Evolutionary conservation across 495 filamentous ascomycete species (phyloP).

Genomic region (Melanomma pulvis-pyrius): DNA sequence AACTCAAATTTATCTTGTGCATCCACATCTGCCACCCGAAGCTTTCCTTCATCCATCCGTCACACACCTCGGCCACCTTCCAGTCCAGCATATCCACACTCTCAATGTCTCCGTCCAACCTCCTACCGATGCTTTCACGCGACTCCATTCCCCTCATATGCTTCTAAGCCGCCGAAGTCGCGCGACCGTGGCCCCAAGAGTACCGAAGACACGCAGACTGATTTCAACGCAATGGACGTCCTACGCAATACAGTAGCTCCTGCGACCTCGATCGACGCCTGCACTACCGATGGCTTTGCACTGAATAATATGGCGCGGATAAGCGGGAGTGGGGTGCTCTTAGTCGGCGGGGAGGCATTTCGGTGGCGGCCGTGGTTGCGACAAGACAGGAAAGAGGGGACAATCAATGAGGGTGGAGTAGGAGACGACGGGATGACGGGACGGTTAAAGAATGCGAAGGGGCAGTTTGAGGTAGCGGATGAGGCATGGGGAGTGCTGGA

Average conservation of each 20-base stretch:
- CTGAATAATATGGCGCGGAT: slow-evolving; percentile 76
- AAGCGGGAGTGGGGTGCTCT: slow-evolving; percentile 65
- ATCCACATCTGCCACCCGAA: not conserved
- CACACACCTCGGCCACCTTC: not conserved
- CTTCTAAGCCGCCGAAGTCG: slow-evolving; percentile 40
- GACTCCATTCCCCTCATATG: not conserved
- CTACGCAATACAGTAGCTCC: slow-evolving; percentile 75
- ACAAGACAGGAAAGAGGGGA: slow-evolving; percentile 33
- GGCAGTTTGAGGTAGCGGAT: slow-evolving; percentile 74
- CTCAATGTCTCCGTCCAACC: not conserved
- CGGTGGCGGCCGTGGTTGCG: slow-evolving; percentile 78
- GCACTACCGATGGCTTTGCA: slow-evolving; percentile 74
- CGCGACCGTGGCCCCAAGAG: slow-evolving; percentile 63
- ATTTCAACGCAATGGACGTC: slow-evolving; percentile 76
- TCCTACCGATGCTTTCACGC: slow-evolving; percentile 11
- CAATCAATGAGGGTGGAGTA: slow-evolving; percentile 40
- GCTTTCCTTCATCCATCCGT: not conserved
- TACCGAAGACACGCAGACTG: slow-evolving; percentile 68
- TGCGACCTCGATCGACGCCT: slow-evolving; percentile 79
- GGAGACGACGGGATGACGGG: slow-evolving; percentile 35
- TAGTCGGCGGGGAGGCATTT: slow-evolving; percentile 86
- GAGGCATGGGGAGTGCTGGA: slow-evolving; percentile 78
- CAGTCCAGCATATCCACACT: not conserved
- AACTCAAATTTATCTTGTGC: not conserved
- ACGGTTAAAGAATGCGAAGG: slow-evolving; percentile 68